A percentile compares a stretch with the other conserved stretches of the same genome.
These are phyloP conservation scores for Alternaria hordeiaustralica DNA, from an alignment of 2,329 filamentous ascomycete species.

Conservation along the genomic window DNA sequence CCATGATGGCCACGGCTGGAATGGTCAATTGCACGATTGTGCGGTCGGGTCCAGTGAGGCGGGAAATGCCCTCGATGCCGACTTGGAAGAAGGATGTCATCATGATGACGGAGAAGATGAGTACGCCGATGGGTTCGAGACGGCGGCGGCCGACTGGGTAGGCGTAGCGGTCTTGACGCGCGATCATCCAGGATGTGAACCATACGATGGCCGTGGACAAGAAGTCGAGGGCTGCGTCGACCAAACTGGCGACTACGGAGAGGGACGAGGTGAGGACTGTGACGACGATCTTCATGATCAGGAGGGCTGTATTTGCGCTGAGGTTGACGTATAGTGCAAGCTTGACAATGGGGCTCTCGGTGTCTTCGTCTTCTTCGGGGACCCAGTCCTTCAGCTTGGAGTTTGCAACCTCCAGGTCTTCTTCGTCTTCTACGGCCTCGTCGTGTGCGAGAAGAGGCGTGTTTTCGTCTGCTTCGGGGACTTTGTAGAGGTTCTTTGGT, in stretches of 20 bases:
- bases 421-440: constrained; percentile 48
- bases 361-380: constrained; percentile 73
- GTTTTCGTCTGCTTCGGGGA: constrained; percentile 66
- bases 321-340: constrained; percentile 88
- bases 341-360: constrained; percentile 76
- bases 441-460: constrained; percentile 63
- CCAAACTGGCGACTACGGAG: constrained; percentile 79
- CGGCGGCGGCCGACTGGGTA: constrained; percentile 81
- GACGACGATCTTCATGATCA: constrained; percentile 78
- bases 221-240: constrained; percentile 82
- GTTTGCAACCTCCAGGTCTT: constrained; percentile 51
- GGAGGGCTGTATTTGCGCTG: constrained; percentile 74
- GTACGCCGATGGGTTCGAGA: constrained; percentile 78
- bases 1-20: constrained; percentile 80
- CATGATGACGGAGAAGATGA: constrained; percentile 85
- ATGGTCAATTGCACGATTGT: constrained; percentile 74
- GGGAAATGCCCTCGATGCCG: constrained; percentile 71
- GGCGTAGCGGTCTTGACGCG: constrained; percentile 73
- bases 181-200: constrained; percentile 76
- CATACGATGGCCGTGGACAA: constrained; percentile 82
- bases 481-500: constrained; percentile 83
- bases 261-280: constrained; percentile 80
- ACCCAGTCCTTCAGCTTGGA: constrained; percentile 72
- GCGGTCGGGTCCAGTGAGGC: constrained; percentile 67
- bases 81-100: constrained; percentile 85